Percentiles rank a stretch among this genome's conserved stretches.
Conservation (phyloP, 495 filamentous ascomycete genomes). For the Xylaria palmicola region DNA sequence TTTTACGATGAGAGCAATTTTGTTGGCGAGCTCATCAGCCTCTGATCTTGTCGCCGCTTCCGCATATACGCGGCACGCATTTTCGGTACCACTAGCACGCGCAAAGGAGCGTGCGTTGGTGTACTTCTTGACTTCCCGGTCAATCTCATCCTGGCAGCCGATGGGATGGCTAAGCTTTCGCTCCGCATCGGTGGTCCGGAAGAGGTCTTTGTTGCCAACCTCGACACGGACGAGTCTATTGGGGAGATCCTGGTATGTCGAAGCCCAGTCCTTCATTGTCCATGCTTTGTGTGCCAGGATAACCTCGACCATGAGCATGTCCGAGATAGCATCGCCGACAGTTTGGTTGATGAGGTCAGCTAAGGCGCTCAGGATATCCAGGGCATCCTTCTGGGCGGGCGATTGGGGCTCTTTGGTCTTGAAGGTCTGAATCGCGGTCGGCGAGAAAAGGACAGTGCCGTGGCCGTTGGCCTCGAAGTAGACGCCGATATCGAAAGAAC, state of each 20-base stretch:
- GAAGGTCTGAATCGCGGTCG: conserved; percentile 73
- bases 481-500: conserved; percentile 87
- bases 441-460: conserved; percentile 92
- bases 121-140: conserved; percentile 83
- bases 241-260: conserved; percentile 92
- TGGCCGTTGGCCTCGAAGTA: conserved; percentile 99
- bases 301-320: conserved; percentile 93
- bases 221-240: conserved; percentile 92
- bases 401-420: conserved; percentile 77
- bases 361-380: conserved; percentile 77
- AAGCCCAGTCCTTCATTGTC: conserved; percentile 86
- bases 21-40: conserved; percentile 80
- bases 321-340: conserved; percentile 92
- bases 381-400: conserved; percentile 80
- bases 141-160: conserved; percentile 80
- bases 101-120: conserved; percentile 89
- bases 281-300: conserved; percentile 94
- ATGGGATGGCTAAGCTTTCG: conserved; percentile 75
- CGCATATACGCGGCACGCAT: conserved; percentile 95
- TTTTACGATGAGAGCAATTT: conserved; percentile 72
- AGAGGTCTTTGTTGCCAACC: conserved; percentile 81
- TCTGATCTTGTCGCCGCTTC: conserved; percentile 85
- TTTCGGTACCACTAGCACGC: conserved; percentile 90
- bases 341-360: conserved; percentile 95
- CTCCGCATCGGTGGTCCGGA: conserved; percentile 89